Base-by-base conservation (phyloP, 2,329 filamentous ascomycete genomes). In the Penicillium psychrosexuale region DNA sequence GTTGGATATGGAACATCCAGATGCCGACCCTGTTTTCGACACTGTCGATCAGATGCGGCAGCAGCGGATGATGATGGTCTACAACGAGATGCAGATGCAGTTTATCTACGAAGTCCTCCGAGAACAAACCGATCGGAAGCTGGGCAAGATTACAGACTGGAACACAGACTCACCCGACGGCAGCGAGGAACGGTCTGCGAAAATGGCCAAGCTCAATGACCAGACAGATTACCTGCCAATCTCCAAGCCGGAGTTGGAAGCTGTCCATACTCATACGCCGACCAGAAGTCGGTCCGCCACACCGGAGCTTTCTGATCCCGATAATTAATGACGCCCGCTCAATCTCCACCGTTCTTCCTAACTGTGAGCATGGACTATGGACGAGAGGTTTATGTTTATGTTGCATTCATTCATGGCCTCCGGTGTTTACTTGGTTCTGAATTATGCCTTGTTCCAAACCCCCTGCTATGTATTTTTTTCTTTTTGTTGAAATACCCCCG, bases 61-160 rank as follows among this genome's bases (percentile, higher is more conserved):
- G 72, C 94, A 99, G 78, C 84, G 94, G 17, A 89, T 90, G 77
- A 90, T 87, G 75, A 99, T 99, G 94, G 94, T 99, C 5, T 94
- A 97, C 75, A 87, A 89, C 43, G 89, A 93, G 64, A 72, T 82
- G 45, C 94, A 99, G 71, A 94, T 89, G 66, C 75, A 84, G 36
- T 97, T 97, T 71, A 83, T 99, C 54, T 97, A 99, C 75, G 85
- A 91, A 66, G 90, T 95, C 1, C 73, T 97, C 66, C 83, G 85
- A 48, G 88, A 91, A 69, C 71, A 75, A 56, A 65, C 65, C 6
- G 68, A 72, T 49, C 39, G 64, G 22, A 72, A 68, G 50, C 64
- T 75, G 38, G 71, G 70, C 40, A 70, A 69, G 46, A 28, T 57
- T 3, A 48, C 55, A 6, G 28, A 37, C 13, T 46, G 36, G 22